phyloP scores from a whole-genome alignment of 139 green algal genomes.

The Eudorina sp. region DNA sequence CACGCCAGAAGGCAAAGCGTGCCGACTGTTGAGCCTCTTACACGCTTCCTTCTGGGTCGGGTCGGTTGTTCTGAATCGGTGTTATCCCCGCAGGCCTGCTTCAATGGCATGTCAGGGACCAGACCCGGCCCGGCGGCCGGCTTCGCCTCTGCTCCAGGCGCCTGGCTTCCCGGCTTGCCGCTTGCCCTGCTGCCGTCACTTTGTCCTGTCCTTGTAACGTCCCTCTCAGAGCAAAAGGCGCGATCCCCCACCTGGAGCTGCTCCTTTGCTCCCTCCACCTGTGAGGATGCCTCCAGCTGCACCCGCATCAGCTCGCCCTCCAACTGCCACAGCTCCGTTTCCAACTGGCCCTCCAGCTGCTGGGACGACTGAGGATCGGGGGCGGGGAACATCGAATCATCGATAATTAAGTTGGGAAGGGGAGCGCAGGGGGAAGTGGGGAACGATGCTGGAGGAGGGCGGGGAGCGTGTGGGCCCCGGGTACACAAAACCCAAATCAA shows the following conservation, averaged over 20 bases:
- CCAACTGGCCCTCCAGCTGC: background rate
- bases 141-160: background rate
- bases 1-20: too few relatives aligned
- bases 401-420: too few relatives aligned
- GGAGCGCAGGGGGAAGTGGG: background rate
- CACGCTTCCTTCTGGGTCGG: too few relatives aligned
- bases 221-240: too few relatives aligned
- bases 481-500: too few relatives aligned
- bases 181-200: background rate
- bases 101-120: too few relatives aligned
- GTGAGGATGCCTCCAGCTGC: background rate
- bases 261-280: slow-evolving; percentile 7
- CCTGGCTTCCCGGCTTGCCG: background rate
- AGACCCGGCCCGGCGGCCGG: background rate
- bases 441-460: background rate
- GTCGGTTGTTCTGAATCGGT: too few relatives aligned
- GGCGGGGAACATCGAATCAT: background rate
- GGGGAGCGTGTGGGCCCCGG: background rate
- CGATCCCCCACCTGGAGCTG: background rate
- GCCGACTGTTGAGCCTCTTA: too few relatives aligned
- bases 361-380: background rate
- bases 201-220: too few relatives aligned
- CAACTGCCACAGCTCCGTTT: background rate
- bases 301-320: slow-evolving; percentile 16
- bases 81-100: too few relatives aligned